phyloP scores from a whole-genome alignment of 192 early-diverging fungal genomes.

The Linnemannia zychae region DNA sequence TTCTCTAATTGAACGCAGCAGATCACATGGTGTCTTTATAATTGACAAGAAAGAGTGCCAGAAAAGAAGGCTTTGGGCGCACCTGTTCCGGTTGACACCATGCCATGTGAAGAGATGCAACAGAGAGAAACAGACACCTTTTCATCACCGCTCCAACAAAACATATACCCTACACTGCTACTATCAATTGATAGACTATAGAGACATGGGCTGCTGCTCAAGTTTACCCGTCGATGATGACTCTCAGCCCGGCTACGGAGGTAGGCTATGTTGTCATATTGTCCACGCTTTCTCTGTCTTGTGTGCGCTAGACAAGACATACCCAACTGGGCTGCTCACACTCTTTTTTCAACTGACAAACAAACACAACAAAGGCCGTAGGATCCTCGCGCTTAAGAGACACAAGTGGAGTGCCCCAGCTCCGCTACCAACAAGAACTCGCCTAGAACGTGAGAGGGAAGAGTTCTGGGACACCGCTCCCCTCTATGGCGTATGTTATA shows the following conservation, averaged over 20 bases:
- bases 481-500: conserved; percentile 1
- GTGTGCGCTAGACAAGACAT: neutral
- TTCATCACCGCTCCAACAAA: neutral
- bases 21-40: neutral
- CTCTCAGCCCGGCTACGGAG: conserved; percentile 10
- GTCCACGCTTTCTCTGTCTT: neutral
- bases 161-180: neutral
- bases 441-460: neutral
- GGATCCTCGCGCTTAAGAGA: neutral
- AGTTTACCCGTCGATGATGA: conserved; percentile 12
- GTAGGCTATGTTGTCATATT: neutral
- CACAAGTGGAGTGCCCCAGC: neutral
- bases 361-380: neutral
- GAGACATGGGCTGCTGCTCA: conserved; percentile 17
- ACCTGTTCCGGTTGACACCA: too few species aligned
- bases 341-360: neutral
- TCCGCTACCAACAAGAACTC: conserved; percentile 9
- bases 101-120: too few species aligned
- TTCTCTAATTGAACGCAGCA: neutral
- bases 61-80: too few species aligned
- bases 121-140: too few species aligned
- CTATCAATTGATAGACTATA: too few species aligned
- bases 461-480: conserved; percentile 18
- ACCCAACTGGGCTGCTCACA: neutral
- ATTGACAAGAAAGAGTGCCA: neutral